Conservation (phyloP, 2,329 filamentous ascomycete species). For the Gyromitra esculenta region DNA sequence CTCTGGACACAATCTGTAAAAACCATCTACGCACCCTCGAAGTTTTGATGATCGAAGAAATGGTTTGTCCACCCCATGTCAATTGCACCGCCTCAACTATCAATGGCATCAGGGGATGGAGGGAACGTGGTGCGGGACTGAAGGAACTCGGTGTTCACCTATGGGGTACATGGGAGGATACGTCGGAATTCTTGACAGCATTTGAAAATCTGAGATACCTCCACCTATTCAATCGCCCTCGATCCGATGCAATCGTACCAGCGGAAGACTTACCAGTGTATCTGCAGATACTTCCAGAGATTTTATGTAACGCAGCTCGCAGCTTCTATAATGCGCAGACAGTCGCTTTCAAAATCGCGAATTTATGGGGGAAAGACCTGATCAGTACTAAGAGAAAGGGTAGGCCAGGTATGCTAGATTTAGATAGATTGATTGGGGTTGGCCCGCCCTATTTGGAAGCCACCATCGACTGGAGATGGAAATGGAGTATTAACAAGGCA, state of each 20-base stretch:
- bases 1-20: slow-evolving; percentile 40
- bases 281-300: neutral
- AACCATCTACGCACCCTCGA: slow-evolving; percentile 39
- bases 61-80: slow-evolving; percentile 30
- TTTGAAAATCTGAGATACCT: slow-evolving; percentile 38
- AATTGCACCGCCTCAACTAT: slow-evolving; percentile 12
- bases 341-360: slow-evolving; percentile 30
- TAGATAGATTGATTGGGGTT: slow-evolving; percentile 45
- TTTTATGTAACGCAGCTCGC: neutral
- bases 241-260: slow-evolving; percentile 13
- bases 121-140: slow-evolving; percentile 10
- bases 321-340: slow-evolving; percentile 27
- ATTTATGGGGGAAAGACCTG: slow-evolving; percentile 35
- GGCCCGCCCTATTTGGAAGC: slow-evolving; percentile 19
- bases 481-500: slow-evolving; percentile 40
- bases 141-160: slow-evolving; percentile 40
- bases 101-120: slow-evolving; percentile 33
- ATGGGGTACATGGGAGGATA: slow-evolving; percentile 46
- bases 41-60: slow-evolving; percentile 48
- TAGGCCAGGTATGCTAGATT: slow-evolving; percentile 16
- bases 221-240: slow-evolving; percentile 38
- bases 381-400: slow-evolving; percentile 18
- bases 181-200: slow-evolving; percentile 37
- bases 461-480: slow-evolving; percentile 35
- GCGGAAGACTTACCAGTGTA: slow-evolving; percentile 11